Conservation (phyloP, 352 stramenopile genomes). For the Blastocystis sp. region DNA sequence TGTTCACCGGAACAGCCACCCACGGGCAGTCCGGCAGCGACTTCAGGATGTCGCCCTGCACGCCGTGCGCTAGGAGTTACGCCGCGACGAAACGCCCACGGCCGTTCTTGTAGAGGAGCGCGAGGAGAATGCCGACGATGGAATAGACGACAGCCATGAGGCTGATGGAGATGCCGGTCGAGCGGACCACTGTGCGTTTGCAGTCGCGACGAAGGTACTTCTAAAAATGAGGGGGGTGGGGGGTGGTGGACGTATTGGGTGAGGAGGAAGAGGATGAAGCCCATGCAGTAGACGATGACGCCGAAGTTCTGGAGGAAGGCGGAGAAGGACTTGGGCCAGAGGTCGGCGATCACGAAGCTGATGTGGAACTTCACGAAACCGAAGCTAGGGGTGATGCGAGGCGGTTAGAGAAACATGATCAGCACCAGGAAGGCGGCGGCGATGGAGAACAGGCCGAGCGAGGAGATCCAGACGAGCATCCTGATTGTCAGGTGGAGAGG, state of each 20-base stretch:
- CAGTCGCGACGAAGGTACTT: conserved; percentile 60
- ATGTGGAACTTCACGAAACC: conserved; percentile 49
- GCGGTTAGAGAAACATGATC: conserved; percentile 45
- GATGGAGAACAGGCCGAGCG: conserved; percentile 63
- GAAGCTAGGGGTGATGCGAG: neutral
- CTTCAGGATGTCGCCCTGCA: conserved; percentile 61
- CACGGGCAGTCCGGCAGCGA: conserved; percentile 33
- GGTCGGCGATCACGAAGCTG: conserved; percentile 30
- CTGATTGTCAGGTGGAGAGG: neutral
- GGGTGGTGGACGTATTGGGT: conserved; percentile 37
- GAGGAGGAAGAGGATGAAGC: conserved; percentile 67
- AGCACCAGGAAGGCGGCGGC: conserved; percentile 43
- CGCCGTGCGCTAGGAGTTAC: conserved; percentile 21
- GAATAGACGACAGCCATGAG: conserved; percentile 54
- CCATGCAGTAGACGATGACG: conserved; percentile 68
- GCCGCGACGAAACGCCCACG: neutral
- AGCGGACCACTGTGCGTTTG: conserved; percentile 54
- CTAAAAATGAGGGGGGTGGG: neutral
- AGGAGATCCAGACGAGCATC: conserved; percentile 61
- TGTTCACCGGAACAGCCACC: conserved; percentile 31
- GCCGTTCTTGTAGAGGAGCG: conserved; percentile 51
- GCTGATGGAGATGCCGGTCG: conserved; percentile 47
- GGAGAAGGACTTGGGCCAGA: conserved; percentile 63
- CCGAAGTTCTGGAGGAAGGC: conserved; percentile 67
- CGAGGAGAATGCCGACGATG: conserved; percentile 41